Conservation (phyloP, 352 stramenopile species). For the Phytophthora multivora region DNA sequence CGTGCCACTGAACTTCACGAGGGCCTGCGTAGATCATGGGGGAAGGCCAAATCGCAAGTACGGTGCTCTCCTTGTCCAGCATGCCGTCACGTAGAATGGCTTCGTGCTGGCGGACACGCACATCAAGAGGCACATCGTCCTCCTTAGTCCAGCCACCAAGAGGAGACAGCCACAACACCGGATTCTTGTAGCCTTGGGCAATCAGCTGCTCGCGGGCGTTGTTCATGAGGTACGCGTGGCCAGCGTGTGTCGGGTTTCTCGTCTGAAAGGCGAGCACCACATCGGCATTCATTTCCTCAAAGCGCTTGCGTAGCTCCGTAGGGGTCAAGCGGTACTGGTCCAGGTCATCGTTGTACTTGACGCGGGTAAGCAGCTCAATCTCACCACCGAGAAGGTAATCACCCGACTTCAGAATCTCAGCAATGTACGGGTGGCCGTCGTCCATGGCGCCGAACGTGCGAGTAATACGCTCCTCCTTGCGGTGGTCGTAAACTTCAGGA, state of each 20-base stretch:
- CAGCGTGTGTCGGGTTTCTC: slow-evolving; percentile 97
- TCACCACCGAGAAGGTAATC: slow-evolving; percentile 97
- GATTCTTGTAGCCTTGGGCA: slow-evolving; percentile 94
- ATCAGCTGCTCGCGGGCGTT: slow-evolving; percentile 95
- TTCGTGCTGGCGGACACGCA: slow-evolving; percentile 97
- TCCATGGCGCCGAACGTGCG: slow-evolving; percentile 97
- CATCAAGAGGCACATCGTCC: slow-evolving; percentile 98
- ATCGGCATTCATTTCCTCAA: slow-evolving; percentile 95
- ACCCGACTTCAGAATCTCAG: slow-evolving; percentile 94
- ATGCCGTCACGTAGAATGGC: slow-evolving; percentile 92
- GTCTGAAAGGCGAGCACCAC: slow-evolving; percentile 99
- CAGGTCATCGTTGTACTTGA: slow-evolving; percentile 97
- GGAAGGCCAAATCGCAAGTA: slow-evolving; percentile 98
- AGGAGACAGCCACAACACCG: slow-evolving; percentile 97
- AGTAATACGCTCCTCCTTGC: slow-evolving; percentile 98
- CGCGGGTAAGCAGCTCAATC: slow-evolving; percentile 94
- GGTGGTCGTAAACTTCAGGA: slow-evolving; percentile 96
- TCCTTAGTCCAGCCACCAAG: slow-evolving; percentile 98
- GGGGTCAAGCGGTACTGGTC: slow-evolving; percentile 97
- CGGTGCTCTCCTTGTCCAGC: slow-evolving; percentile 96
- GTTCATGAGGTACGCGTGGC: slow-evolving; percentile 98
- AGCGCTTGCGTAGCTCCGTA: slow-evolving; percentile 92
- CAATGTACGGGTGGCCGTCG: slow-evolving; percentile 96
- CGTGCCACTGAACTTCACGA: slow-evolving; percentile 98
- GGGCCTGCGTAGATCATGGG: slow-evolving; percentile 99